A percentile compares a stretch with the other conserved stretches of the same genome.
These are phyloP conservation scores for Schizopora paradoxa DNA, from an alignment of 1,284 basidiomycete species.

Conservation along the genomic window DNA sequence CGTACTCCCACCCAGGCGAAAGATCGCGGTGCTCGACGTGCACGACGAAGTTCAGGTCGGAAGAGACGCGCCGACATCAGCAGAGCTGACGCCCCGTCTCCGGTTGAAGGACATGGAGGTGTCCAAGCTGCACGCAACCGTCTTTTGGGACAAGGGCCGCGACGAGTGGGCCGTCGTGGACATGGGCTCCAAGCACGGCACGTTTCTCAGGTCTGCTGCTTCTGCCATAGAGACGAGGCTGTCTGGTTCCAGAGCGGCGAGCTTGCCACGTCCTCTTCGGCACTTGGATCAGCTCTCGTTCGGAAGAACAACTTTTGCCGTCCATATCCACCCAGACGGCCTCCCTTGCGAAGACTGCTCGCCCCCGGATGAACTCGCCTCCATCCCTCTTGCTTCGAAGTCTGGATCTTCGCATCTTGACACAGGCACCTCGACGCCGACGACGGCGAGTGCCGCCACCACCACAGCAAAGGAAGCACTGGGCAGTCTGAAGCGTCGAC, in stretches of 20 bases:
- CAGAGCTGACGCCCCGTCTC: constrained; percentile 52
- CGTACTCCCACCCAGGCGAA: constrained; percentile 45
- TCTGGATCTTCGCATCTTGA: neutral
- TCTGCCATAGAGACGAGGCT: constrained; percentile 34
- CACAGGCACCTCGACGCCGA: constrained; percentile 2
- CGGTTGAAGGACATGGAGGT: constrained; percentile 77
- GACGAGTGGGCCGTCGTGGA: constrained; percentile 67
- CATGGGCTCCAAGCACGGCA: constrained; percentile 79
- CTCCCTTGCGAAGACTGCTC: constrained; percentile 60
- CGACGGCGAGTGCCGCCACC: neutral
- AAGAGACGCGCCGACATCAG: constrained; percentile 50
- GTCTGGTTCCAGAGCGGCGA: constrained; percentile 58
- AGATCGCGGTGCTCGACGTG: constrained; percentile 55
- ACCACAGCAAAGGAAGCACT: neutral
- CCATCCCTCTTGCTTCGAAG: constrained; percentile 49
- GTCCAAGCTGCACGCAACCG: constrained; percentile 71
- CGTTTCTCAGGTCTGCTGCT: constrained; percentile 40
- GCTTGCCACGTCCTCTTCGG: constrained; percentile 53
- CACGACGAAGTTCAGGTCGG: constrained; percentile 65
- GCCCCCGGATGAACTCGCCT: constrained; percentile 42
- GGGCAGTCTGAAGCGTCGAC: constrained; percentile 9
- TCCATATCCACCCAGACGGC: constrained; percentile 59
- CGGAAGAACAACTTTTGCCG: constrained; percentile 61
- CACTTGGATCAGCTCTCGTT: constrained; percentile 62
- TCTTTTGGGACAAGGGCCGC: constrained; percentile 59